These are phyloP conservation scores for Allium cepa DNA, from an alignment of 106 monocot species.

Conservation along the genomic window DNA sequence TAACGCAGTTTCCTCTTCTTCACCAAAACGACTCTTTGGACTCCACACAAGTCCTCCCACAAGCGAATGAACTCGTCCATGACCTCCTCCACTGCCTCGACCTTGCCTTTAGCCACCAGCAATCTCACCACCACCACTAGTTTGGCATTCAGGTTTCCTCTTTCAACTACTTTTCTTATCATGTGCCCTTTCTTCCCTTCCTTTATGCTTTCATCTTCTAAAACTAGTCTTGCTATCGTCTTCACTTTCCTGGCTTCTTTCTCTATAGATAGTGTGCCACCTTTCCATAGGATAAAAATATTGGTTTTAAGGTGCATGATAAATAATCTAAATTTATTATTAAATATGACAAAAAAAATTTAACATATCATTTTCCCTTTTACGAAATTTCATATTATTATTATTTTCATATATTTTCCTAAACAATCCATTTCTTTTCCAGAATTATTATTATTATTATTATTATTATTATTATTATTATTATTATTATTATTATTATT, in stretches of 20 bases:
- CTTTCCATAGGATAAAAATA: too few relatives aligned
- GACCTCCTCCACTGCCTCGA: constrained; percentile 26
- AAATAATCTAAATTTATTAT: too few relatives aligned
- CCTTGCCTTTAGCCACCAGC: constrained; percentile 37
- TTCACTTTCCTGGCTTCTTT: background rate
- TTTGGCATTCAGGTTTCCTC: constrained; percentile 8
- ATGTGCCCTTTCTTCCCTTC: background rate
- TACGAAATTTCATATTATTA: too few relatives aligned
- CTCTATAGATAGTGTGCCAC: background rate
- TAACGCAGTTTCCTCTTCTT: too few relatives aligned
- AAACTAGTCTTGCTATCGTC: background rate
- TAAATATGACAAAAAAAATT: too few relatives aligned
- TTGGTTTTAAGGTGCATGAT: too few relatives aligned
- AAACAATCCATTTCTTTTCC: too few relatives aligned
- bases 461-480: too few relatives aligned
- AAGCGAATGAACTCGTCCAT: constrained; percentile 28
- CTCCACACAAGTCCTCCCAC: constrained; percentile 12
- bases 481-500: too few relatives aligned
- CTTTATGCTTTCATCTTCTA: background rate
- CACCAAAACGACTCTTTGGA: background rate
- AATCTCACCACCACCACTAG: constrained; percentile 26
- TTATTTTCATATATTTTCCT: too few relatives aligned
- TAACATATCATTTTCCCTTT: too few relatives aligned
- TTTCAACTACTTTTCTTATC: constrained; percentile 9
- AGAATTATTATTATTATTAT: too few relatives aligned